Conservation (phyloP, 2,329 filamentous ascomycete genomes). For the Trematosphaeria pertusa region DNA sequence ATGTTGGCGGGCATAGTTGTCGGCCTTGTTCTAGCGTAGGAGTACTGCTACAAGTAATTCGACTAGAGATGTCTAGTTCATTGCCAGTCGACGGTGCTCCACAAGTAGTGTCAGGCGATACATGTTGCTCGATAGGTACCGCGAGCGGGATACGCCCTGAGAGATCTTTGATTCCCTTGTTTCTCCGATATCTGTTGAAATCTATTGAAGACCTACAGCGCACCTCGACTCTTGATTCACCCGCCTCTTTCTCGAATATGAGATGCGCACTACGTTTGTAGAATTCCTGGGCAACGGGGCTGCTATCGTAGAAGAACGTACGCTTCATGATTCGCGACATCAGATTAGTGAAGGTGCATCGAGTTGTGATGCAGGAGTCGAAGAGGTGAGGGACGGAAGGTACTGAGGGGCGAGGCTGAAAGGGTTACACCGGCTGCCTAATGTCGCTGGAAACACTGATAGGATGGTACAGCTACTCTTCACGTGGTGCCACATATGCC, state of each 20-base stretch:
- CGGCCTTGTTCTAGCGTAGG: neutral
- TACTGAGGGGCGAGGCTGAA: too few species aligned
- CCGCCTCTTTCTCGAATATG: neutral
- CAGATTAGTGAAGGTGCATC: too few species aligned
- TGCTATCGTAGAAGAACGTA: slow-evolving; percentile 1
- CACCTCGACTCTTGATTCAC: neutral
- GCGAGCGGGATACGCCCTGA: neutral
- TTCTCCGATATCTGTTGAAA: neutral
- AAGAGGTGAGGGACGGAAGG: too few species aligned
- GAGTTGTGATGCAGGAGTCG: too few species aligned
- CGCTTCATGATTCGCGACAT: too few species aligned
- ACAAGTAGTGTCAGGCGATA: neutral
- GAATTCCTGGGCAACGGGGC: neutral
- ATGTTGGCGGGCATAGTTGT: too few species aligned
- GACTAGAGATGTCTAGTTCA: too few species aligned
- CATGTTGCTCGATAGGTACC: neutral
- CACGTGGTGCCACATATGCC: too few species aligned
- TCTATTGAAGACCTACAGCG: neutral
- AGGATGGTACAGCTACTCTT: too few species aligned
- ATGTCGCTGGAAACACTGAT: too few species aligned
- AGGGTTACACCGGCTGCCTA: too few species aligned
- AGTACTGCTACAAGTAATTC: too few species aligned
- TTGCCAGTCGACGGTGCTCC: neutral
- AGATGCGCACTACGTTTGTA: neutral
- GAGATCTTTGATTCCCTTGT: neutral